phyloP scores from a whole-genome alignment of 2,329 filamentous ascomycete genomes.

The Daldinia sp. region DNA sequence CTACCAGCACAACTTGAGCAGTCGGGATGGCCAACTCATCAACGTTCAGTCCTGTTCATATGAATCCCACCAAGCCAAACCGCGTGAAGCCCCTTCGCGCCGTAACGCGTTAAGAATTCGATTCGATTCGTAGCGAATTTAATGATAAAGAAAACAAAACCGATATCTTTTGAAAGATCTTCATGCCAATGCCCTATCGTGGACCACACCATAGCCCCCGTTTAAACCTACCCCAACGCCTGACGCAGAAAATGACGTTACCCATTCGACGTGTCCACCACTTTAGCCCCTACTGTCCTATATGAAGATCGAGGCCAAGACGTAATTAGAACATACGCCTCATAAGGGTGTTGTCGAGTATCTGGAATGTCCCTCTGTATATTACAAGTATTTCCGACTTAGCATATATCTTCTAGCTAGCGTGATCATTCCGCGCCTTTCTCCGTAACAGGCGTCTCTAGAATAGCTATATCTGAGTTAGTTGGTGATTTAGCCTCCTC shows the following conservation, averaged over 20 bases:
- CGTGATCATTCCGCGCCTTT: conserved; percentile 47
- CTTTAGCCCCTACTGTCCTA: conserved; percentile 15
- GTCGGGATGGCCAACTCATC: conserved; percentile 20
- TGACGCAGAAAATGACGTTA: conserved; percentile 34
- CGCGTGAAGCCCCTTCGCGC: conserved; percentile 11
- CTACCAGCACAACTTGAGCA: conserved; percentile 6
- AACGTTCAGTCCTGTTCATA: conserved; percentile 28
- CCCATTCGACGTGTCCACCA: conserved; percentile 20
- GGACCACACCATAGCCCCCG: conserved; percentile 23
- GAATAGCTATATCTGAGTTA: conserved; percentile 51
- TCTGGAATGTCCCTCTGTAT: conserved; percentile 47
- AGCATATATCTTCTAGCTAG: conserved; percentile 5
- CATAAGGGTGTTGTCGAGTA: conserved; percentile 17
- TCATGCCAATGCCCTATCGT: conserved; percentile 31
- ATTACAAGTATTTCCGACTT: conserved; percentile 50
- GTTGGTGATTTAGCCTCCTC: conserved; percentile 58
- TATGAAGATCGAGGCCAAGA: conserved; percentile 6
- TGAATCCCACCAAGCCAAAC: conserved; percentile 25
- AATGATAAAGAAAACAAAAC: conserved; percentile 23
- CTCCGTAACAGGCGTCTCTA: conserved; percentile 52
- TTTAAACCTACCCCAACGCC: conserved; percentile 45
- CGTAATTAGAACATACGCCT: conserved; percentile 18
- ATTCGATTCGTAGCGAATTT: conserved; percentile 25
- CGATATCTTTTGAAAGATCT: conserved; percentile 28
- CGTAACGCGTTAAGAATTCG: conserved; percentile 26